Conservation (phyloP, 805 yeast genomes). For the Spathaspora passalidarum region DNA sequence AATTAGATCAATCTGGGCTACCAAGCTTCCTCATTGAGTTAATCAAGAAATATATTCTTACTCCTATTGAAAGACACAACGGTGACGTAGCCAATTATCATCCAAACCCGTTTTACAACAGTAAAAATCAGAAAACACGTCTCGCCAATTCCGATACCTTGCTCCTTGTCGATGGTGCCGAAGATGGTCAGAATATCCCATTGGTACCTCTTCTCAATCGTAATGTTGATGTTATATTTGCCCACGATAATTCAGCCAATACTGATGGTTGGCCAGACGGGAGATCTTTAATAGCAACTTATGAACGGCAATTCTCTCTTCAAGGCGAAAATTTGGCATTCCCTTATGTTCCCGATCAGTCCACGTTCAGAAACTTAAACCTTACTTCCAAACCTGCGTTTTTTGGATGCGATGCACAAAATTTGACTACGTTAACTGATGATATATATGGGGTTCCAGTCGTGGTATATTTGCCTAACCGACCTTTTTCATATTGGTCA, state of each 20-base stretch:
- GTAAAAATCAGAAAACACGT: slow-evolving; percentile 27
- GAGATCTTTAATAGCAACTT: slow-evolving; percentile 29
- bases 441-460: slow-evolving; percentile 58
- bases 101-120: slow-evolving; percentile 63
- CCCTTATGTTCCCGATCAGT: slow-evolving; percentile 76
- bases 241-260: slow-evolving; percentile 37
- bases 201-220: slow-evolving; percentile 35
- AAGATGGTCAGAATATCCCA: slow-evolving; percentile 38
- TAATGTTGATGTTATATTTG: slow-evolving; percentile 33
- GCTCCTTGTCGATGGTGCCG: slow-evolving; percentile 40
- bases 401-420: slow-evolving; percentile 75
- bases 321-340: slow-evolving; percentile 61
- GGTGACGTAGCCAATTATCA: slow-evolving; percentile 51
- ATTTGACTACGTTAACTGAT: slow-evolving; percentile 48
- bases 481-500: slow-evolving; percentile 60
- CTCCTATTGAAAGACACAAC: slow-evolving; percentile 30
- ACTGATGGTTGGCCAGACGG: slow-evolving; percentile 38
- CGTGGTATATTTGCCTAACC: slow-evolving; percentile 73
- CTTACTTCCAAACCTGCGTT: slow-evolving; percentile 70
- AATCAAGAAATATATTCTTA: slow-evolving; percentile 18
- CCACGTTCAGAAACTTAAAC: slow-evolving; percentile 56
- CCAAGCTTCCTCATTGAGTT: background rate
- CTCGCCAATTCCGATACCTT: slow-evolving; percentile 23
- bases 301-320: slow-evolving; percentile 29
- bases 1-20: slow-evolving; percentile 42